Evolutionary conservation across 257 asterid species (phyloP).

Genomic region (Solanum stenotomum): DNA sequence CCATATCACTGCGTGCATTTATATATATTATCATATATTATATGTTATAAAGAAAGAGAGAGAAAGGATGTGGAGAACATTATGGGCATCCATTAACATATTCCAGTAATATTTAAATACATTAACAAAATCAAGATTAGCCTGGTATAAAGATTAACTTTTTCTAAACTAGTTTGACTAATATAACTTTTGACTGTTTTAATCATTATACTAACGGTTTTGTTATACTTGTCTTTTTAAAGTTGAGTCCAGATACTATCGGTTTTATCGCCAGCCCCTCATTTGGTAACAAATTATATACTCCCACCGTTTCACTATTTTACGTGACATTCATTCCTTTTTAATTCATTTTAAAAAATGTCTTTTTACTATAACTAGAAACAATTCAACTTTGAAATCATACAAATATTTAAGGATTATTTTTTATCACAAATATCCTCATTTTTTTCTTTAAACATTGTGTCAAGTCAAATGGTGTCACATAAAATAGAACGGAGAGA

Average conservation of each 20-base stretch:
- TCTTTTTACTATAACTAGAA: too few relatives aligned
- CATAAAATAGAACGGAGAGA: background rate
- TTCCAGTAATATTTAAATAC: background rate
- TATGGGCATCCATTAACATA: conserved; percentile 1
- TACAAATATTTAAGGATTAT: too few relatives aligned
- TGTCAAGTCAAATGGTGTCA: background rate
- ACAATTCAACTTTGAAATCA: too few relatives aligned
- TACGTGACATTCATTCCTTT: background rate
- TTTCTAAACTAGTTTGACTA: conserved; percentile 10
- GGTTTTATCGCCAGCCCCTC: conserved; percentile 12
- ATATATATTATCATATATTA: background rate
- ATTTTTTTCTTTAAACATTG: accelerated
- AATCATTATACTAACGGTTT: background rate
- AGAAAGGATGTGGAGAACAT: conserved; percentile 17
- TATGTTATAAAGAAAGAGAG: background rate
- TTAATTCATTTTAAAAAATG: too few relatives aligned
- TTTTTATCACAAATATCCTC: background rate
- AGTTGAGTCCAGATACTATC: background rate
- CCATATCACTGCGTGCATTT: background rate
- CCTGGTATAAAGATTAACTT: background rate
- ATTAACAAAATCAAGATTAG: background rate
- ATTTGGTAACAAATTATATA: background rate
- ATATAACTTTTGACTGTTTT: conserved; percentile 3
- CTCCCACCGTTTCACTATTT: background rate
- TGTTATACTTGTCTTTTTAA: background rate